Base-by-base conservation (phyloP, 768 basidiomycete species). In the Clathrus columnatus region DNA sequence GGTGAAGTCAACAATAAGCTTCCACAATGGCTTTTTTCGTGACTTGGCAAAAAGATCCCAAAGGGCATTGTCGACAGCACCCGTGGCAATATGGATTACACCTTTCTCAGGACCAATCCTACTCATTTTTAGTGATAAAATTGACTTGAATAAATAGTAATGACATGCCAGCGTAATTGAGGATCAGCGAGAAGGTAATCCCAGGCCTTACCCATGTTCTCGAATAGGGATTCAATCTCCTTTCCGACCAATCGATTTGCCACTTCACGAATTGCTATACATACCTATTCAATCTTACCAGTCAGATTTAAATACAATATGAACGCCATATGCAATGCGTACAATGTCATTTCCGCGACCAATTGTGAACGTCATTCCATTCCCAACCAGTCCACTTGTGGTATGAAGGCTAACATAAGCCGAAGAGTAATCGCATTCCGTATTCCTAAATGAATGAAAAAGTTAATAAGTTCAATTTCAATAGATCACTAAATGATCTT, bases 91-190 rank as follows among this genome's bases (percentile, higher is more conserved):
- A 65, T 91, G 88, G 51, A 97, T 93, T 2, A 97, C 91, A 50
- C 94, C 94, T 69, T 95, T 95, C 67, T 95, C 93, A 0, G 93
- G 92, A 5, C 91, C 92, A 62, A 93, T 85, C 86, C 87, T 87
- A 50, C 50, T 41, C 2, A 16, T 1, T 27, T n/a, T n/a, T 53
- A 32, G n/a, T 58, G 1, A 29, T 42, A 14, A 51, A 23, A 26
- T 43, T 17, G 30, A 48, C 51, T 10, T 8, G 44, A 51, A 49
- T 6, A 57, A 47, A 24, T 41, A 7, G 17, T 32, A 10, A 16
- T 24, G 5, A 67, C 80, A 36, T 62, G 85, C 94, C 94, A 97
- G 69, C 94, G 79, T 55, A 95, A 71, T 66, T 97, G 94, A 29
- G 94, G 80, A 70, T 97, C 94, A 1, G 85, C 80, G 65, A 86